phyloP scores from a whole-genome alignment of 2,329 filamentous ascomycete genomes.

The Colletotrichum sp. region DNA sequence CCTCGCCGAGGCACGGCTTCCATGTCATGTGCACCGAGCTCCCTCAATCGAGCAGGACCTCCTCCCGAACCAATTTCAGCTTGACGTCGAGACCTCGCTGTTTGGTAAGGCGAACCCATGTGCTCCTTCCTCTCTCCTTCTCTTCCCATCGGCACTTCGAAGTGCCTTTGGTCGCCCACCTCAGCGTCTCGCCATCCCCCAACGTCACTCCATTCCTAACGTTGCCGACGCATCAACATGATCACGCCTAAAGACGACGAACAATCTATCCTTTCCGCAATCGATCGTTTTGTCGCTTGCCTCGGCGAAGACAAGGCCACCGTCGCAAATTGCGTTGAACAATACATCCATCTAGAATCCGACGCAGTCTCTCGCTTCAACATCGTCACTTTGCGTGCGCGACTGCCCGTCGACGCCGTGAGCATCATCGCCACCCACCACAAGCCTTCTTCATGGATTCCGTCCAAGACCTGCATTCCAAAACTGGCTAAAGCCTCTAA shows the following conservation, averaged over 20 bases:
- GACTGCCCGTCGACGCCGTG: neutral
- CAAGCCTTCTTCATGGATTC: neutral
- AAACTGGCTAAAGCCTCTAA: neutral
- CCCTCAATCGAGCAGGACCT: neutral
- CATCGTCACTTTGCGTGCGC: neutral
- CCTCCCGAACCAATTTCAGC: neutral
- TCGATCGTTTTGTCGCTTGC: neutral
- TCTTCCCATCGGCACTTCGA: neutral
- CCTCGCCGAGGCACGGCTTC: no score
- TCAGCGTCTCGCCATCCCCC: neutral
- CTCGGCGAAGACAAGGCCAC: neutral
- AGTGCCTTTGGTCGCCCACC: neutral
- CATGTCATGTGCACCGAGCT: no score
- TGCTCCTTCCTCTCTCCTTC: neutral
- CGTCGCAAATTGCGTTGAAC: neutral
- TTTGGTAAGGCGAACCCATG: neutral
- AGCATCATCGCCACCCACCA: neutral
- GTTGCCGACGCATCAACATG: neutral
- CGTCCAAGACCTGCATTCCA: fast-evolving
- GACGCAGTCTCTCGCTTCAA: neutral
- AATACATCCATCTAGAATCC: neutral
- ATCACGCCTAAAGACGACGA: neutral
- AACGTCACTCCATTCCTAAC: neutral
- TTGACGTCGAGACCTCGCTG: neutral
- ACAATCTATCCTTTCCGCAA: neutral